Percentiles rank a stretch among this genome's conserved stretches.
phyloP scores from a whole-genome alignment of 2,329 filamentous ascomycete species.

The Cytospora chrysosperma region DNA sequence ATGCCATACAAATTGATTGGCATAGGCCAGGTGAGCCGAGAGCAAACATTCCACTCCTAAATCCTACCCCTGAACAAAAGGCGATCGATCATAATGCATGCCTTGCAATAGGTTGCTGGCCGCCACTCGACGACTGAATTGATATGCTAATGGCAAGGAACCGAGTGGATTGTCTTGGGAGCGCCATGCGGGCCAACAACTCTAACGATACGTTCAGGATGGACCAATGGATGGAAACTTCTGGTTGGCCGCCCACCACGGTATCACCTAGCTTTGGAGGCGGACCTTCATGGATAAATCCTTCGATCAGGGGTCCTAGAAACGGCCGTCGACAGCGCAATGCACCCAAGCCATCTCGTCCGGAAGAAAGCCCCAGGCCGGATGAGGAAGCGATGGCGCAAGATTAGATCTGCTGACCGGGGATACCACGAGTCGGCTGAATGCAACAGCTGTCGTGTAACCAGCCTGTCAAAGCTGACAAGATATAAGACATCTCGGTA shows the following conservation, averaged over 20 bases:
- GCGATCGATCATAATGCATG: too few relatives aligned
- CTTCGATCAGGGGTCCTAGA: not conserved
- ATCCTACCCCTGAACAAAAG: too few relatives aligned
- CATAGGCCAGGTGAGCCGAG: slow-evolving; percentile 13
- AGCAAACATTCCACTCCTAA: not conserved
- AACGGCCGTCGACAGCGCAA: not conserved
- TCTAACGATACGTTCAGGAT: slow-evolving; percentile 2
- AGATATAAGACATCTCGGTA: not conserved
- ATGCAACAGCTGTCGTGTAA: not conserved
- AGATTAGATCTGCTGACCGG: not conserved
- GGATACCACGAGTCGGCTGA: slow-evolving; percentile 5
- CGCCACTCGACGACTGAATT: not conserved
- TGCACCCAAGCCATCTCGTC: not conserved
- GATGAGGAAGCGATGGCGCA: not conserved
- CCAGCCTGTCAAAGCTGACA: not conserved
- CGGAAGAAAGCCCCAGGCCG: not conserved
- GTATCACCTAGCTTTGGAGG: too few relatives aligned
- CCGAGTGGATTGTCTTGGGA: slow-evolving; percentile 14
- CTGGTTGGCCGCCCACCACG: slow-evolving; percentile 8
- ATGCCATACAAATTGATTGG: slow-evolving; percentile 11
- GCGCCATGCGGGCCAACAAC: slow-evolving; percentile 16
- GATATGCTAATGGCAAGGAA: slow-evolving; percentile 4
- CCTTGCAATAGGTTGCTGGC: not conserved
- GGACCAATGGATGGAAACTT: slow-evolving; percentile 14
- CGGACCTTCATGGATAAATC: slow-evolving; percentile 4